These are phyloP conservation scores for Cyberlindnera mycetangii DNA, from an alignment of 805 yeast genomes.

Conservation along the genomic window DNA sequence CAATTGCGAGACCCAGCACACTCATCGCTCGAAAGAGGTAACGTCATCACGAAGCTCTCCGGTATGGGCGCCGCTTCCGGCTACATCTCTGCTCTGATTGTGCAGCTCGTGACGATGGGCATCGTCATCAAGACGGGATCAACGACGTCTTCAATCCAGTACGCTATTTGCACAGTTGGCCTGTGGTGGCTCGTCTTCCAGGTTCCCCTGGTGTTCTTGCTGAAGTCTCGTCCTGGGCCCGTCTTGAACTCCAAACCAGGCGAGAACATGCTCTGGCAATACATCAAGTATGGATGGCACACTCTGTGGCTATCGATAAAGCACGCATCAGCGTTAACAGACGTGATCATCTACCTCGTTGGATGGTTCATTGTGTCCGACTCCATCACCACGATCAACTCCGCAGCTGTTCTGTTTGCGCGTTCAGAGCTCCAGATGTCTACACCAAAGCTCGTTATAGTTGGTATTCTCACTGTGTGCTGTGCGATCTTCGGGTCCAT, in stretches of 20 bases:
- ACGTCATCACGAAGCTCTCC: conserved; percentile 48
- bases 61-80: conserved; percentile 74
- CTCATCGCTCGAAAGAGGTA: conserved; percentile 27
- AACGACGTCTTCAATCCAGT: conserved; percentile 43
- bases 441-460: conserved; percentile 58
- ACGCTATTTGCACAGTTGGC: conserved; percentile 64
- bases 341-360: conserved; percentile 59
- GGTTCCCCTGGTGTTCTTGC: conserved; percentile 49
- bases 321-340: conserved; percentile 58
- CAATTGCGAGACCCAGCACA: conserved; percentile 3
- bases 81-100: conserved; percentile 63
- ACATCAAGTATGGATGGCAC: conserved; percentile 59
- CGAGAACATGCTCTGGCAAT: conserved; percentile 26
- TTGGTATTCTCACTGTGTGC: conserved; percentile 64
- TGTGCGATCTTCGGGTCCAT: conserved; percentile 70
- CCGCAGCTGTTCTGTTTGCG: conserved; percentile 76
- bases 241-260: conserved; percentile 27
- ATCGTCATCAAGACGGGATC: conserved; percentile 42
- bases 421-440: conserved; percentile 67
- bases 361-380: conserved; percentile 82
- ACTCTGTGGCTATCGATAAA: conserved; percentile 53
- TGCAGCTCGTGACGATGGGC: conserved; percentile 58
- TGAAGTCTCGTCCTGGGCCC: conserved; percentile 45
- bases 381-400: conserved; percentile 72
- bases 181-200: conserved; percentile 77